A percentile compares a stretch with the other conserved stretches of the same genome.
Conservation (phyloP, 2,329 filamentous ascomycete species). For the Lachnellula arida region DNA sequence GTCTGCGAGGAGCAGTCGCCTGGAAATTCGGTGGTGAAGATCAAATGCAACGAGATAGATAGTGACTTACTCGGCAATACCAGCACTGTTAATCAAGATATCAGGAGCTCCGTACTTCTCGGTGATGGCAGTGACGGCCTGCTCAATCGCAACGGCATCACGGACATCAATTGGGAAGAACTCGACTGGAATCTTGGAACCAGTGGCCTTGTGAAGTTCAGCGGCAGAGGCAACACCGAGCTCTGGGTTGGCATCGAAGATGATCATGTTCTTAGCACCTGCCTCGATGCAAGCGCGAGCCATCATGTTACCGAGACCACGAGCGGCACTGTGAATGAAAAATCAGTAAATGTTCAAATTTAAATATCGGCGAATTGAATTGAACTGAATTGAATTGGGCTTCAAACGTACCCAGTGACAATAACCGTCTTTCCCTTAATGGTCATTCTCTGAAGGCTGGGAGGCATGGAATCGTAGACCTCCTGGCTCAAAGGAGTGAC, state of each 20-base stretch:
- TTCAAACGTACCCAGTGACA: constrained; percentile 58
- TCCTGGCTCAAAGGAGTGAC: constrained; percentile 46
- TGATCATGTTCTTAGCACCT: constrained; percentile 66
- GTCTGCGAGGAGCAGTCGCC: neutral
- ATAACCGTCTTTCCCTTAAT: constrained; percentile 67
- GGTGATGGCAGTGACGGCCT: constrained; percentile 62
- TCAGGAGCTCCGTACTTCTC: constrained; percentile 65
- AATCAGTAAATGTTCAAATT: constrained; percentile 27
- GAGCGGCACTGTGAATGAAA: constrained; percentile 53
- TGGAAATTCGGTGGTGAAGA: neutral
- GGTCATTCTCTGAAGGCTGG: constrained; percentile 64
- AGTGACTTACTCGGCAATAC: constrained; percentile 62
- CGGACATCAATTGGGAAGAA: constrained; percentile 80
- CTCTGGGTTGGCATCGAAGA: constrained; percentile 74
- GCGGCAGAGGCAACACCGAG: constrained; percentile 65
- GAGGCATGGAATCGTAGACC: constrained; percentile 53
- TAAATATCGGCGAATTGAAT: neutral
- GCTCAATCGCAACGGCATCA: constrained; percentile 63
- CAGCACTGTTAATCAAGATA: constrained; percentile 74
- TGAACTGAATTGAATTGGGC: neutral
- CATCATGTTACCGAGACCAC: constrained; percentile 76
- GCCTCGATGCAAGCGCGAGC: constrained; percentile 72
- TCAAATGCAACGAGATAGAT: neutral
- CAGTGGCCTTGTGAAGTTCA: constrained; percentile 67
- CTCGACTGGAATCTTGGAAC: constrained; percentile 55